Evolutionary conservation across 805 yeast genomes (phyloP), one percentile per base, ranked within the genome.

Genomic region (Starmera quercuum): DNA sequence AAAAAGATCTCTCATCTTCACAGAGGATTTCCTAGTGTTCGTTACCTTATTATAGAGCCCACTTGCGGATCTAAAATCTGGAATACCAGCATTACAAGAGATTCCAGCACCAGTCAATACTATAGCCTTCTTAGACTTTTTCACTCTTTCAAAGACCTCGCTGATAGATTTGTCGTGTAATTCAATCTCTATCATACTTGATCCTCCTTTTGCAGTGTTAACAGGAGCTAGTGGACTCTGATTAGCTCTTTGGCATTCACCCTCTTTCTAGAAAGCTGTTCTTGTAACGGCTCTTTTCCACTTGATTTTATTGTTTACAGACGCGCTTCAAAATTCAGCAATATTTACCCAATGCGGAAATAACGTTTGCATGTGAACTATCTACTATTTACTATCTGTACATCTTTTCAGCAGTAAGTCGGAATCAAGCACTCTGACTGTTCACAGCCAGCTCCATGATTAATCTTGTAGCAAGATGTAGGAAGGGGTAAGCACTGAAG

Each of bases 361-460:
- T n/a, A n/a, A n/a, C n/a, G n/a, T n/a, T n/a, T n/a, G n/a, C n/a
- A n/a, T n/a, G n/a, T n/a, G n/a, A n/a, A n/a, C n/a, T n/a, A n/a
- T n/a, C n/a, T n/a, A n/a, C n/a, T n/a, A n/a, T n/a, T n/a, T n/a
- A n/a, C n/a, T n/a, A n/a, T n/a, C n/a, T n/a, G n/a, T n/a, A n/a
- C n/a, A n/a, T n/a, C n/a, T n/a, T n/a, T n/a, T n/a, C n/a, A n/a
- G n/a, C n/a, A n/a, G n/a, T n/a, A n/a, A n/a, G n/a, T n/a, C n/a
- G n/a, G n/a, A n/a, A 22, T 27, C 35, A 61, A 10, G 57, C 59
- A 13, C 63, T 59, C 40, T 86, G 95, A 50, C 90, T 78, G 53
- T 90, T 92, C 13, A 92, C 97, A 1, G 98, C 98, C 44, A 90
- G 68, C 58, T 90, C 97, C 95, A 90, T 87, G 41, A 90, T 90